phyloP scores from a whole-genome alignment of 2,329 filamentous ascomycete genomes.

The Fusarium sarcochroum region DNA sequence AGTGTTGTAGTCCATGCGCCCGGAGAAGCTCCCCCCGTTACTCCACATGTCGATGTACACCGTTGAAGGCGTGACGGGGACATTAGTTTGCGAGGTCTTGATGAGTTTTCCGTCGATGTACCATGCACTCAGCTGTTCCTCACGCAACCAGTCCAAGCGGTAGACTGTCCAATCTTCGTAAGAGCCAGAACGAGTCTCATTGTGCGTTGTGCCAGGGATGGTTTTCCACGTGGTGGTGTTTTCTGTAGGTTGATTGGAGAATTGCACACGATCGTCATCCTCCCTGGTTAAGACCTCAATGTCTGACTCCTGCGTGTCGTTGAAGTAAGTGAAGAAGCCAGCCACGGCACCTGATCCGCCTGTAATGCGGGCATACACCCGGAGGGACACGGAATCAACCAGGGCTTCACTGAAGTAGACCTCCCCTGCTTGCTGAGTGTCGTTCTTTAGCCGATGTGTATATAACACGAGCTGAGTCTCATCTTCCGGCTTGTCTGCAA shows the following conservation, averaged over 20 bases:
- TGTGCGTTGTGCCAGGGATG: slow-evolving; percentile 19
- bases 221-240: slow-evolving; percentile 3
- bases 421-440: slow-evolving; percentile 8
- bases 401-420: slow-evolving; percentile 2
- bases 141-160: slow-evolving; percentile 28
- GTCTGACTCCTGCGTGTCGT: slow-evolving; percentile 39
- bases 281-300: slow-evolving; percentile 23
- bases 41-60: slow-evolving; percentile 39
- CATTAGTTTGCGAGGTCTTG: slow-evolving; percentile 17
- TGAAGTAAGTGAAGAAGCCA: slow-evolving; percentile 37
- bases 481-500: not conserved
- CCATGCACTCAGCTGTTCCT: not conserved
- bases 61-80: slow-evolving; percentile 22
- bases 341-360: slow-evolving; percentile 28
- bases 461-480: slow-evolving; percentile 3
- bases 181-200: slow-evolving; percentile 12
- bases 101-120: not conserved
- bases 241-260: slow-evolving; percentile 7
- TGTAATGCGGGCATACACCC: slow-evolving; percentile 24
- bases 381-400: slow-evolving; percentile 2
- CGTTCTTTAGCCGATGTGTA: slow-evolving; percentile 1
- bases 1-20: slow-evolving; percentile 19
- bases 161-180: slow-evolving; percentile 21
- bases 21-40: slow-evolving; percentile 30
- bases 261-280: not conserved